Evolutionary conservation across 257 asterid genomes (phyloP).

Genomic region (Solanum etuberosum): DNA sequence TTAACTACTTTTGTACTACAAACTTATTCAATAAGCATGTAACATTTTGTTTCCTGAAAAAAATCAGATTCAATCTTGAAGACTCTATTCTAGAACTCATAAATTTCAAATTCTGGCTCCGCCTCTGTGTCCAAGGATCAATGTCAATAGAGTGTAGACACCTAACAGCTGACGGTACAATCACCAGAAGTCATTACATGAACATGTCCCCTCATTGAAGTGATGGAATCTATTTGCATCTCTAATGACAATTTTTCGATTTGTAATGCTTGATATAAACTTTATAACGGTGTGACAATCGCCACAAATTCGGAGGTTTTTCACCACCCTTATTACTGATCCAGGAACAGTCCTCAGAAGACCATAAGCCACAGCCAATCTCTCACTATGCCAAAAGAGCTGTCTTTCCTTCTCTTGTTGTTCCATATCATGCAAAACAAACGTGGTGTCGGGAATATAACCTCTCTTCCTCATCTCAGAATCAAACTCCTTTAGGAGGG

Average conservation of each 20-base stretch:
- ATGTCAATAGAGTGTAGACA: background rate
- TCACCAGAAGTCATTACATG: conserved; percentile 64
- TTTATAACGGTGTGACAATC: conserved; percentile 63
- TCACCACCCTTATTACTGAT: conserved; percentile 36
- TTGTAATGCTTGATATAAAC: conserved; percentile 29
- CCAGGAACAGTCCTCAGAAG: conserved; percentile 52
- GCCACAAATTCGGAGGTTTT: conserved; percentile 61
- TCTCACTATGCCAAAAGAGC: conserved; percentile 84
- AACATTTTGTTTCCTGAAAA: background rate
- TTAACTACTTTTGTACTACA: background rate
- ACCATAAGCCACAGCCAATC: conserved; percentile 67
- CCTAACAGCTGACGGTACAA: background rate
- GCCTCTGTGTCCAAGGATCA: background rate
- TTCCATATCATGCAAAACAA: conserved; percentile 68
- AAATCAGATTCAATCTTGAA: background rate
- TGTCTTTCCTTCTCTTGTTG: conserved; percentile 66
- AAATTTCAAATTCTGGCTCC: background rate
- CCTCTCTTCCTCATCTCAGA: conserved; percentile 65
- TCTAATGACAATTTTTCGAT: conserved; percentile 48
- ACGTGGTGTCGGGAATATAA: conserved; percentile 47
- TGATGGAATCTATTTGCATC: conserved; percentile 64
- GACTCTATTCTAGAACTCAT: background rate
- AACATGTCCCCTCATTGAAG: conserved; percentile 52
- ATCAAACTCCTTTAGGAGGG: conserved; percentile 39
- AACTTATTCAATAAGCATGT: background rate